Evolutionary conservation across 768 basidiomycete species (phyloP).

Genomic region (Phallus indusiatus): DNA sequence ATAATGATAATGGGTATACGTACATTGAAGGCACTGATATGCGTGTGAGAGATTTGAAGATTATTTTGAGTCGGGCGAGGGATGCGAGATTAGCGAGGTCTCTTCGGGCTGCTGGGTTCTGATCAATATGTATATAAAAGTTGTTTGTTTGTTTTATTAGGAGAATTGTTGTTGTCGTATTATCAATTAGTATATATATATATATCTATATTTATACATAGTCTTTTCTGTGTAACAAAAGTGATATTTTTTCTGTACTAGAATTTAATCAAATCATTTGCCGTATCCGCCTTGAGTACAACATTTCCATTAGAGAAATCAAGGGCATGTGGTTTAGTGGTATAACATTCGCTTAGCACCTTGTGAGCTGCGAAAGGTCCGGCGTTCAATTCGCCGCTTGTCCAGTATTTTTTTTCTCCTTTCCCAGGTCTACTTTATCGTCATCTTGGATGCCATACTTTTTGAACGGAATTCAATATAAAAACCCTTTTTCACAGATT

Average conservation of each 20-base stretch:
- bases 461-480: too few species aligned
- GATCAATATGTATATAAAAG: too few species aligned
- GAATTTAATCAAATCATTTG: neutral
- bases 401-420: neutral
- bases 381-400: constrained; percentile 3
- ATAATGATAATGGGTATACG: constrained; percentile 3
- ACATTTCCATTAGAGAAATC: neutral
- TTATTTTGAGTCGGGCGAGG: constrained; percentile 3
- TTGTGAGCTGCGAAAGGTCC: neutral
- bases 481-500: too few species aligned
- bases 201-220: too few species aligned
- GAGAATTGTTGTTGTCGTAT: too few species aligned
- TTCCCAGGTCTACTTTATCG: too few species aligned
- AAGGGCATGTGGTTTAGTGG: constrained; percentile 2
- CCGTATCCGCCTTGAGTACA: neutral
- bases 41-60: constrained; percentile 4
- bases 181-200: too few species aligned
- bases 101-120: constrained; percentile 7
- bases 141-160: neutral
- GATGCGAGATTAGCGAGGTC: constrained; percentile 8
- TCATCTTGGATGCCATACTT: too few species aligned
- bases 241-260: too few species aligned
- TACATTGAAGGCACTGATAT: constrained; percentile 10
- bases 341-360: constrained; percentile 2
- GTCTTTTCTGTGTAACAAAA: neutral